Conservation (phyloP, 768 basidiomycete species). For the Harrya chromipes region DNA sequence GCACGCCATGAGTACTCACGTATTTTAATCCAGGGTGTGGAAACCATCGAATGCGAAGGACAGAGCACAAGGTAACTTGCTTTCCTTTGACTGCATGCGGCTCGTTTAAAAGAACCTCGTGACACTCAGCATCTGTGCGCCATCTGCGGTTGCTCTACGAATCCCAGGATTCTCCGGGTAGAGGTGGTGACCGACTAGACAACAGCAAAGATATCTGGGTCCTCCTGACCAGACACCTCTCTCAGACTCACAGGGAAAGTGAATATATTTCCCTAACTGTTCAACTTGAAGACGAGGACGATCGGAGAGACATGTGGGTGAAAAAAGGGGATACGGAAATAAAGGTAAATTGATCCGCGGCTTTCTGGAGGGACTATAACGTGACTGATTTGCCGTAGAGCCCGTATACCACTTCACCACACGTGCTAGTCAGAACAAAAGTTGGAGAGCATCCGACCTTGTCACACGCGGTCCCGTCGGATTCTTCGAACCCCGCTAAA, state of each 20-base stretch:
- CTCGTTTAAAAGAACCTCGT: not conserved
- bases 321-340: constrained; percentile 32
- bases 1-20: not conserved
- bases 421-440: constrained; percentile 34
- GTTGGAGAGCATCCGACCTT: constrained; percentile 25
- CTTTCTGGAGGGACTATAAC: not conserved
- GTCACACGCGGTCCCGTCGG: not conserved
- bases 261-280: constrained; percentile 66
- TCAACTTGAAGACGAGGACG: constrained; percentile 42
- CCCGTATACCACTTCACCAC: constrained; percentile 45
- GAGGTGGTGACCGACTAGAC: not conserved
- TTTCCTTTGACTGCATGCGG: constrained; percentile 12
- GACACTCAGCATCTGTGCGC: constrained; percentile 36
- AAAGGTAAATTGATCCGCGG: constrained; percentile 31
- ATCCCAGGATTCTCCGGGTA: not conserved
- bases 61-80: constrained; percentile 31
- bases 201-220: constrained; percentile 65
- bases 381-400: constrained; percentile 27
- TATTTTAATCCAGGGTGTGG: constrained; percentile 25
- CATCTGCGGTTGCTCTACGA: constrained; percentile 42
- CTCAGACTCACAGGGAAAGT: constrained; percentile 50
- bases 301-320: constrained; percentile 23
- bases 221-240: constrained; percentile 73
- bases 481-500: constrained; percentile 20
- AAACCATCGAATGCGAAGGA: constrained; percentile 44